These are phyloP conservation scores for Microthyrium microscopicum DNA, from an alignment of 2,329 filamentous ascomycete species.

Conservation along the genomic window DNA sequence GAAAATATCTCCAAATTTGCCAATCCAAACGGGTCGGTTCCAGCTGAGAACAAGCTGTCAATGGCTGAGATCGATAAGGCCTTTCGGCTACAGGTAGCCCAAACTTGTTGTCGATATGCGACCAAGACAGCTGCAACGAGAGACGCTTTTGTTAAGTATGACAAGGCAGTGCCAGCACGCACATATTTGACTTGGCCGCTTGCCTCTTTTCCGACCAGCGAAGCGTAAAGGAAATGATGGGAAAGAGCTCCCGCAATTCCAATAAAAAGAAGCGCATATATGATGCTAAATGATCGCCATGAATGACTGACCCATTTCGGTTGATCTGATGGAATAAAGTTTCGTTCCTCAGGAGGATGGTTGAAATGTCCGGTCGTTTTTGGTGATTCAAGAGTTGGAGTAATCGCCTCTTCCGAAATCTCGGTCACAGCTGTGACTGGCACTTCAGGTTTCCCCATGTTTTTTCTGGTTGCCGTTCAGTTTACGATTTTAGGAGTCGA, in stretches of 20 bases:
- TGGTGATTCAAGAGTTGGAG: too few species aligned
- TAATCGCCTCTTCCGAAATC: too few species aligned
- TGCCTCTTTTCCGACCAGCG: conserved; percentile 16
- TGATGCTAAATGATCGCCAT: conserved; percentile 13
- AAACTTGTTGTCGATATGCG: conserved; percentile 22
- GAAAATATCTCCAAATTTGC: conserved; percentile 16
- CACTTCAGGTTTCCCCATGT: too few species aligned
- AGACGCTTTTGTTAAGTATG: conserved; percentile 21
- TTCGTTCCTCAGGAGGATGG: too few species aligned
- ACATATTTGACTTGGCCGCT: conserved; percentile 19
- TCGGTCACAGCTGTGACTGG: too few species aligned
- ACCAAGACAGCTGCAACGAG: conserved; percentile 19
- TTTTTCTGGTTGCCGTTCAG: too few species aligned
- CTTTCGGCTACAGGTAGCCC: conserved; percentile 20
- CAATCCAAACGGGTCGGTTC: conserved; percentile 19
- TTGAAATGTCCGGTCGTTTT: too few species aligned
- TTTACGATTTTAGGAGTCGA: too few species aligned
- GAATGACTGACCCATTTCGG: conserved; percentile 1
- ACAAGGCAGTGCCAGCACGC: conserved; percentile 20
- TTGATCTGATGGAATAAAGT: too few species aligned
- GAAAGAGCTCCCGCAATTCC: conserved; percentile 18
- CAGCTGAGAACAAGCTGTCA: conserved; percentile 21
- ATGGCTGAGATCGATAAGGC: conserved; percentile 22
- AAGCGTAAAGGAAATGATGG: conserved; percentile 20
- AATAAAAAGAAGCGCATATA: conserved; percentile 13